A percentile compares a stretch with the other conserved stretches of the same genome.
Evolutionary conservation across 352 stramenopile species (phyloP).

Genomic region (Halophytophthora polymorphica): DNA sequence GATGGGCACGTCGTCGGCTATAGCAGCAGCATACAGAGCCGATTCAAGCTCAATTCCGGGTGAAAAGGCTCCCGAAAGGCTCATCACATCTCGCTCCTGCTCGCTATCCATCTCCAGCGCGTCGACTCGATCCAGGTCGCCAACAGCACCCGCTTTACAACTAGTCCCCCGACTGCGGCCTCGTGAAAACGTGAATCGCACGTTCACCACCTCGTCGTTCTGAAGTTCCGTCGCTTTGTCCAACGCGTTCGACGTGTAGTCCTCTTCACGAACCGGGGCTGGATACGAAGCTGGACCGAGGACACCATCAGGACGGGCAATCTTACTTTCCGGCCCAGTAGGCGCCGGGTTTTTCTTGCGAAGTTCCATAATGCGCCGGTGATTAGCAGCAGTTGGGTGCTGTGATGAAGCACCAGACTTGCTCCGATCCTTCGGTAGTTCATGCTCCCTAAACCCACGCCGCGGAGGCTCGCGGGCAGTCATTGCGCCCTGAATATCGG

Average conservation of each 20-base stretch:
- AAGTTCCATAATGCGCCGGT: constrained; percentile 56
- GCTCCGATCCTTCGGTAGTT: constrained; percentile 1
- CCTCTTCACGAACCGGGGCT: neutral
- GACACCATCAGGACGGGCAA: neutral
- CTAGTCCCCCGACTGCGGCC: constrained; percentile 13
- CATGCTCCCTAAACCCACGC: constrained; percentile 14
- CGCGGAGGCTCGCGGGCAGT: constrained; percentile 5
- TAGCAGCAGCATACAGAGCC: constrained; percentile 28
- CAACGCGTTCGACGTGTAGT: constrained; percentile 1
- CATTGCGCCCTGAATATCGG: constrained; percentile 1
- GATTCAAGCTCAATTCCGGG: constrained; percentile 50
- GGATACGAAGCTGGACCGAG: neutral
- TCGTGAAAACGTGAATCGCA: constrained; percentile 60
- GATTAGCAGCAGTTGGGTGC: constrained; percentile 42
- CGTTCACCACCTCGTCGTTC: constrained; percentile 40
- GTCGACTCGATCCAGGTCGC: constrained; percentile 5
- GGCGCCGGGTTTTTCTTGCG: constrained; percentile 30
- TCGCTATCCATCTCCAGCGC: constrained; percentile 6
- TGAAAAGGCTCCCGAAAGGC: constrained; percentile 44
- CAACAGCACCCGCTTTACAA: neutral
- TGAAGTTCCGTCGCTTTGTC: constrained; percentile 4
- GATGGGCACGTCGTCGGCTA: constrained; percentile 1
- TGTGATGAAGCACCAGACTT: neutral
- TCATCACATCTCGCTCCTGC: constrained; percentile 18
- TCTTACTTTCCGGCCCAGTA: neutral